Conservation (phyloP, 768 basidiomycete species). For the Pleurotus ostreatus region DNA sequence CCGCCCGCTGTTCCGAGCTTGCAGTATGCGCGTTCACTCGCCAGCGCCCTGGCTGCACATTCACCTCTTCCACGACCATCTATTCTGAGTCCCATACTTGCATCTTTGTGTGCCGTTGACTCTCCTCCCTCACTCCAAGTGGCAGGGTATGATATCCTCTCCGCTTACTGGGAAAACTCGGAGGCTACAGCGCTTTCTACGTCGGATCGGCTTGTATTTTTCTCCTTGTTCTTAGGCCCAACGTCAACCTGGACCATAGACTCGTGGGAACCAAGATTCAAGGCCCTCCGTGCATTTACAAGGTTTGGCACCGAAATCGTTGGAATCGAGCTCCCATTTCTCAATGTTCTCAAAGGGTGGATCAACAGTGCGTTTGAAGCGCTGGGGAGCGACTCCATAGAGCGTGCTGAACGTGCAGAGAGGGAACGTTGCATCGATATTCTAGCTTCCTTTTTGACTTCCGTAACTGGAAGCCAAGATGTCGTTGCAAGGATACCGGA, state of each 20-base stretch:
- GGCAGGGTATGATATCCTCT: conserved; percentile 68
- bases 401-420: conserved; percentile 45
- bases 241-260: conserved; percentile 56
- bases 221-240: conserved; percentile 54
- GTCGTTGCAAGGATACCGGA: conserved; percentile 60
- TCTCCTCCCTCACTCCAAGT: conserved; percentile 57
- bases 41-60: conserved; percentile 40
- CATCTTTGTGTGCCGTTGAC: conserved; percentile 50
- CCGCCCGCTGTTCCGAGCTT: conserved; percentile 69
- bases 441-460: conserved; percentile 54
- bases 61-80: conserved; percentile 55
- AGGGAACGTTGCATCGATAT: conserved; percentile 61
- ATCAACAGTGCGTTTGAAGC: conserved; percentile 60
- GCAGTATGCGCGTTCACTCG: conserved; percentile 57
- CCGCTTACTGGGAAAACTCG: conserved; percentile 63
- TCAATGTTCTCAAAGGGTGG: conserved; percentile 60
- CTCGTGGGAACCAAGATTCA: conserved; percentile 67
- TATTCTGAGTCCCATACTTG: conserved; percentile 55
- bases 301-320: conserved; percentile 54
- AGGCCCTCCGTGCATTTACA: conserved; percentile 63
- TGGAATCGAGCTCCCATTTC: conserved; percentile 58
- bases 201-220: conserved; percentile 58
- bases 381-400: conserved; percentile 24
- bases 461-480: conserved; percentile 44
- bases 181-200: conserved; percentile 44